Evolutionary conservation across 805 yeast species (phyloP), one percentile per base, ranked within the genome.

Genomic region (Yueomyces sinensis): DNA sequence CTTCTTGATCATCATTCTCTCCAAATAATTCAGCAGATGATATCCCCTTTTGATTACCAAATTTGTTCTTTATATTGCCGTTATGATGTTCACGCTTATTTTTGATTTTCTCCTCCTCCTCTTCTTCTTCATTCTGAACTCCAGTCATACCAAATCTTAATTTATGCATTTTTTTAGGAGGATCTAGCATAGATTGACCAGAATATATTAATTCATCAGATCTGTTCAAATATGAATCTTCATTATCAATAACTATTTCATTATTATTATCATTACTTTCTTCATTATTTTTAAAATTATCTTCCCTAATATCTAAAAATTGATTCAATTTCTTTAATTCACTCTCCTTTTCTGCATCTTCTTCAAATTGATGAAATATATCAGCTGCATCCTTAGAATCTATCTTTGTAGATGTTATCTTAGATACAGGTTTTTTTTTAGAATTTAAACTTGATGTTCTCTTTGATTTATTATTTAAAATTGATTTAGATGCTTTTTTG

Each of bases 11-110:
- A 50, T 72, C 82, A 18, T 74, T 63, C 29, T 87, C 89, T 50
- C 94, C 76, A 58, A 91, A 91, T 50, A 72, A 74, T 62, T 87
- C 93, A 59, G 91, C 97, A 2, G 96, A 87, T 0, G 97, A 91
- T 42, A 91, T 91, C 32, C 86, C 94, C 68, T 83, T 89, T 56
- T 87, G 95, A 29, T 63, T 64, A 37, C 96, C 96, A 54, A 70
- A 91, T 62, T 84, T 82, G 24, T 20, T 20, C 11, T 20, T 20
- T 11, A 11, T 7, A 7, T 36, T 70, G 72, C 29, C 72, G 76
- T 27, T 70, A 59, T 19, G 72, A 71, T 29, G 67, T 63, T 42
- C 49, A 50, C 25, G 41, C 49, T 38, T 54, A 41, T 32, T 52
- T 57, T 40, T 62, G 60, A 24, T 55, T 58, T 42, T 61, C 48